Base-by-base conservation (phyloP, 371 early-diverging fungal genomes). In the Mortierella sp. region DNA sequence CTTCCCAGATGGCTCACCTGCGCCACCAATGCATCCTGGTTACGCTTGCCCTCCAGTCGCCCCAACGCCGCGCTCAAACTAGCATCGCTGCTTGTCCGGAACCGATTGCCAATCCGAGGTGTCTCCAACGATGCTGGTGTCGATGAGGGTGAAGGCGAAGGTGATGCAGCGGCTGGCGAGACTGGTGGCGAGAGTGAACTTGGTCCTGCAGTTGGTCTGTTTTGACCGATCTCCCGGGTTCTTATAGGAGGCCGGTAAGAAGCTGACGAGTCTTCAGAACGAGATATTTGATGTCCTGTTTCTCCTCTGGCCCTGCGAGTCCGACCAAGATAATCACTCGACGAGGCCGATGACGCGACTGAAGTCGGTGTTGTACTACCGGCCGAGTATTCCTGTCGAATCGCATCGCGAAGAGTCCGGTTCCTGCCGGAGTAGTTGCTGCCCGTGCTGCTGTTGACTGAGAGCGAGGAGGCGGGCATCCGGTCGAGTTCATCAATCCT, bases 1-100 rank as follows among this genome's bases (percentile, higher is more conserved):
- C 86, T 86, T 0, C 86, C 86, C 40, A 86, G 70, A 61, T 82
- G 82, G n/a, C 82, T 82, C 50, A 86, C 79, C 59, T 86, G 86
- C 5, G 82, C 82, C 4, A 71, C 72, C 48, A 86, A 53, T 19
- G 79, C 77, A 57, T 86, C 86, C 5, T 75, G 79, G 51, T 79
- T 76, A 31, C 86, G 76, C 44, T 79, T 81, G 28, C 86, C 86
- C 59, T 86, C 86, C 54, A 86, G 26, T 19, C 82, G 76, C 26
- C 82, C 82, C 59, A 86, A 34, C 8, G 86, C 86, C 28, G 77
- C 77, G 46, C 76, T 78, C 46, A 82, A 61, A 72, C 86, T 86
- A 4, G 82, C 86, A 53, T 86, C 86, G 26, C 86, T 86, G 48
- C 79, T 78, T 24, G 81, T 84, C n/a, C 85, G 72, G 54, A 77